Evolutionary conservation across 2,329 filamentous ascomycete species (phyloP).

Genomic region (Aspergillus floridensis): DNA sequence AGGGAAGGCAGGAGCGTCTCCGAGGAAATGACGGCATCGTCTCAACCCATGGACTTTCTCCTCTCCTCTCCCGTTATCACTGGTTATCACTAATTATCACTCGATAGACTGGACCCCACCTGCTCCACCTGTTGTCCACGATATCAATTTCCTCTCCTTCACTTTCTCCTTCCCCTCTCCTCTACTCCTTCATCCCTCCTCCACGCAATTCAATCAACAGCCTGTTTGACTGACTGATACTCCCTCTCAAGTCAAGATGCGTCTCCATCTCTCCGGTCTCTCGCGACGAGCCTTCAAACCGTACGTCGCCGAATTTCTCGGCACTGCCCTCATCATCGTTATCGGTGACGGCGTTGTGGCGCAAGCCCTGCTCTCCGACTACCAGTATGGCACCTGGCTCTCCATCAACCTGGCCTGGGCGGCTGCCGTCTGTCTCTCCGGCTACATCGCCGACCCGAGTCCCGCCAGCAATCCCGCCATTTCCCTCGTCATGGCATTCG

Average conservation of each 20-base stretch:
- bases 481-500: conserved; percentile 25
- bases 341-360: conserved; percentile 35
- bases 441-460: conserved; percentile 28
- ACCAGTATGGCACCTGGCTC: conserved; percentile 34
- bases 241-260: conserved; percentile 8
- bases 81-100: too few relatives aligned
- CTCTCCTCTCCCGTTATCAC: too few relatives aligned
- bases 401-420: conserved; percentile 37
- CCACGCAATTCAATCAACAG: neutral
- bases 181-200: neutral
- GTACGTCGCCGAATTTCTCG: conserved; percentile 32
- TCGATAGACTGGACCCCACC: neutral
- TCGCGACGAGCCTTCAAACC: conserved; percentile 23
- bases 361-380: conserved; percentile 32
- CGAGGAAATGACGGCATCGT: neutral
- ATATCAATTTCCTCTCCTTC: neutral
- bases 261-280: conserved; percentile 8
- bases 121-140: neutral
- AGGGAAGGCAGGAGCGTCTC: too few relatives aligned
- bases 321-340: conserved; percentile 31
- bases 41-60: too few relatives aligned
- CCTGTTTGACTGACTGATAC: neutral
- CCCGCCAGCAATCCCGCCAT: conserved; percentile 30
- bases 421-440: conserved; percentile 27
- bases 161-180: neutral